Evolutionary conservation across 2,329 filamentous ascomycete genomes (phyloP).

Genomic region (Nigrospora osmanthi): DNA sequence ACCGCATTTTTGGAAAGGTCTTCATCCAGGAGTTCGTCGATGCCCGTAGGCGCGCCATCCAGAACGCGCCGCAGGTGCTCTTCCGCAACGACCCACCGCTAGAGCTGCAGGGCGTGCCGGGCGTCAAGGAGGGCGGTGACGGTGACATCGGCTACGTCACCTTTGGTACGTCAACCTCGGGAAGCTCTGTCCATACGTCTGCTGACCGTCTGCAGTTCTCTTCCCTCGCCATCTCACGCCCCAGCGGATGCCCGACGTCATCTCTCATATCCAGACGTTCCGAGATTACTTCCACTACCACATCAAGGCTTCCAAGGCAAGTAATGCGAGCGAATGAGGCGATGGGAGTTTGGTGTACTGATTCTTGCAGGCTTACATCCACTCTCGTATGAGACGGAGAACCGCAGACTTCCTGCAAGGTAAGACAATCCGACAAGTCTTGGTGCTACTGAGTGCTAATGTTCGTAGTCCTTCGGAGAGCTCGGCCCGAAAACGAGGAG

Average conservation of each 20-base stretch:
- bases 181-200: neutral
- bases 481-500: constrained; percentile 90
- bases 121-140: constrained; percentile 66
- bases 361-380: constrained; percentile 71
- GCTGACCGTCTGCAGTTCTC: constrained; percentile 52
- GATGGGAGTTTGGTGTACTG: neutral
- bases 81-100: constrained; percentile 93
- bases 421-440: constrained; percentile 30
- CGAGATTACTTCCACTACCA: constrained; percentile 99
- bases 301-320: constrained; percentile 93
- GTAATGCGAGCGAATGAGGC: neutral
- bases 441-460: constrained; percentile 1
- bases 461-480: constrained; percentile 76
- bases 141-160: constrained; percentile 96
- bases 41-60: constrained; percentile 85
- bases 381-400: constrained; percentile 94
- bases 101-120: constrained; percentile 79
- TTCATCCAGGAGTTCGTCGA: constrained; percentile 99
- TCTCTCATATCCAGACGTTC: constrained; percentile 99
- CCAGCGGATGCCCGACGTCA: constrained; percentile 87
- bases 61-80: constrained; percentile 95
- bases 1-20: constrained; percentile 94
- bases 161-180: constrained; percentile 59
- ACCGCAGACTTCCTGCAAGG: constrained; percentile 98
- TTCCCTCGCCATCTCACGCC: constrained; percentile 91